A percentile compares a stretch with the other conserved stretches of the same genome.
Conservation (phyloP, 2,329 filamentous ascomycete genomes). For the Aspergillus hortae region DNA sequence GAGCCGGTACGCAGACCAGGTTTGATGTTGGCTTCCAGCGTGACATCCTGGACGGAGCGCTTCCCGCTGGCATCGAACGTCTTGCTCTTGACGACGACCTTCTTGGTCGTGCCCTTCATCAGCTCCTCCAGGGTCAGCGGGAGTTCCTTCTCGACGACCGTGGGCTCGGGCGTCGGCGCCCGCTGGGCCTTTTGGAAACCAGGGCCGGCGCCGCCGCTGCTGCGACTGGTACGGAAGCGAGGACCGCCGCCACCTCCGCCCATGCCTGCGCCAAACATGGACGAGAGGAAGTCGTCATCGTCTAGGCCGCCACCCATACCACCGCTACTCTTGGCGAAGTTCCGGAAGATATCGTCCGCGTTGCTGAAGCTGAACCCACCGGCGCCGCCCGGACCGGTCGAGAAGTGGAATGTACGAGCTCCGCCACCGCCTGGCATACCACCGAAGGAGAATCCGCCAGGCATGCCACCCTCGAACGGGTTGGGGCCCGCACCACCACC, state of each 20-base stretch:
- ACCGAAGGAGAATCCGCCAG: constrained; percentile 50
- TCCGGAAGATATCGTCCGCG: constrained; percentile 77
- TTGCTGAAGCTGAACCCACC: constrained; percentile 78
- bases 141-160: constrained; percentile 81
- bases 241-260: constrained; percentile 35
- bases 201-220: constrained; percentile 11
- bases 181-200: constrained; percentile 29
- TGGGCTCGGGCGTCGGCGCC: constrained; percentile 71
- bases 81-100: constrained; percentile 98
- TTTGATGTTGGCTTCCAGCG: constrained; percentile 93
- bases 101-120: constrained; percentile 84
- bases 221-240: constrained; percentile 28
- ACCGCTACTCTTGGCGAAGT: constrained; percentile 66
- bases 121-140: constrained; percentile 83
- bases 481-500: constrained; percentile 53
- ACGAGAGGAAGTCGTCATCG: constrained; percentile 56
- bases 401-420: constrained; percentile 45
- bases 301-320: constrained; percentile 52
- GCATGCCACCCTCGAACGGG: constrained; percentile 58
- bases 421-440: constrained; percentile 51
- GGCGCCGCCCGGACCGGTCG: constrained; percentile 50
- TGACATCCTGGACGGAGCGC: constrained; percentile 80
- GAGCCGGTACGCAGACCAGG: constrained; percentile 92
- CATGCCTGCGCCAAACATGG: constrained; percentile 41
- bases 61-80: constrained; percentile 82